A percentile compares a stretch with the other conserved stretches of the same genome.
phyloP scores from a whole-genome alignment of 23 red algal species.

The Porphyridium purpureum region DNA sequence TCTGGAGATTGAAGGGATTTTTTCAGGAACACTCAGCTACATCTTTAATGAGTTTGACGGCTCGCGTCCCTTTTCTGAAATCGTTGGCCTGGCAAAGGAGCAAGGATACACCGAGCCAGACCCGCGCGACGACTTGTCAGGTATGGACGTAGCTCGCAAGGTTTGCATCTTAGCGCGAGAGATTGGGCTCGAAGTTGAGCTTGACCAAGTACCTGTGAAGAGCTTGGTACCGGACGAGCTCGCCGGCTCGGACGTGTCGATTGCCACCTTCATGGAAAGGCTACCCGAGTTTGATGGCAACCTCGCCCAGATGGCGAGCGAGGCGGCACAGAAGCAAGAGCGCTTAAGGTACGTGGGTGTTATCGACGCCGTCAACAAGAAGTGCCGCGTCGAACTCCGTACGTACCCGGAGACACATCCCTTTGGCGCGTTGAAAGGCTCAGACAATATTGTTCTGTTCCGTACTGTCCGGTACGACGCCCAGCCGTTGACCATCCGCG shows the following conservation, averaged over 20 bases:
- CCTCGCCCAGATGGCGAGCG: conserved; percentile 43
- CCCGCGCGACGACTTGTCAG: conserved; percentile 84
- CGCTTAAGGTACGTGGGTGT: conserved; percentile 87
- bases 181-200: conserved; percentile 72
- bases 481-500: conserved; percentile 84
- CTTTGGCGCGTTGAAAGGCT: conserved; percentile 77
- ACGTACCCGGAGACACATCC: conserved; percentile 59
- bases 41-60: conserved; percentile 98
- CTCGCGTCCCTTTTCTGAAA: conserved; percentile 41
- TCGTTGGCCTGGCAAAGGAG: conserved; percentile 63
- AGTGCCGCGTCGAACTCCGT: conserved; percentile 66
- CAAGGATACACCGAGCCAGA: conserved; percentile 94
- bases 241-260: conserved; percentile 30
- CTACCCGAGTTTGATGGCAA: conserved; percentile 61
- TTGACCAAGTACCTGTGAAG: conserved; percentile 53
- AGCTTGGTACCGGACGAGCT: conserved; percentile 65
- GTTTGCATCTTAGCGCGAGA: conserved; percentile 86
- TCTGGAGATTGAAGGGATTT: conserved; percentile 82
- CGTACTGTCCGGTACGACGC: conserved; percentile 78
- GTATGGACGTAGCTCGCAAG: conserved; percentile 90
- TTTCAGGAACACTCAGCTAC: conserved; percentile 84
- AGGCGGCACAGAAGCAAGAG: conserved; percentile 44
- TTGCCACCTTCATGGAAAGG: conserved; percentile 52
- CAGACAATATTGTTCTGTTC: conserved; percentile 93
- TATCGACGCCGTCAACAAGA: conserved; percentile 24